These are phyloP conservation scores for Penicillium coprophilum DNA, from an alignment of 495 filamentous ascomycete genomes.

Conservation along the genomic window DNA sequence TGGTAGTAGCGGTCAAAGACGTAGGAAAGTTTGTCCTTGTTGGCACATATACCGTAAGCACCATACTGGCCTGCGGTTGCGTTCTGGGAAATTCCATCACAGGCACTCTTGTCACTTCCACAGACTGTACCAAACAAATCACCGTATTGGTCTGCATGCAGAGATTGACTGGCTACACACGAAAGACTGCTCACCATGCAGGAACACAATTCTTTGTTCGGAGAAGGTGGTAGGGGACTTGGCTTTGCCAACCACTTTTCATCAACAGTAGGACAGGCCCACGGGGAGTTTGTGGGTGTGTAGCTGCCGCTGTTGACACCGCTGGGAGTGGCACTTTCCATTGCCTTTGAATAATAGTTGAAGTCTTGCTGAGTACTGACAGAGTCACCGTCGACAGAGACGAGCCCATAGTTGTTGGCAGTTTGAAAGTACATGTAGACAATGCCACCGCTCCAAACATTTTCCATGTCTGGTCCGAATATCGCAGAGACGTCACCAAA, in stretches of 20 bases:
- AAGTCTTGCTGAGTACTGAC: constrained; percentile 68
- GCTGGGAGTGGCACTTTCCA: constrained; percentile 64
- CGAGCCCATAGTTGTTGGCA: constrained; percentile 82
- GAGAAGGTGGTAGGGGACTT: constrained; percentile 71
- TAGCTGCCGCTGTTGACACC: constrained; percentile 62
- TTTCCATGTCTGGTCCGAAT: constrained; percentile 77
- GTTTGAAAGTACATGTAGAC: constrained; percentile 97
- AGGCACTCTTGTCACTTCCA: constrained; percentile 51
- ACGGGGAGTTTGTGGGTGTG: constrained; percentile 68
- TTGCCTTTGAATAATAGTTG: constrained; percentile 63
- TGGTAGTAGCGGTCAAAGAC: constrained; percentile 80
- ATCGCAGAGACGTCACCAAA: constrained; percentile 82
- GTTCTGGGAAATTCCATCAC: constrained; percentile 71
- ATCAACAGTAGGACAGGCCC: constrained; percentile 65
- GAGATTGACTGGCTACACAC: constrained; percentile 58
- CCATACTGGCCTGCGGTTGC: constrained; percentile 73
- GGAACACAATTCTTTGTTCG: constrained; percentile 70
- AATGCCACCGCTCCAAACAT: constrained; percentile 86
- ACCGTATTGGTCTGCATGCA: constrained; percentile 54
- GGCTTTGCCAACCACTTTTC: constrained; percentile 65
- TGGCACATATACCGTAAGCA: constrained; percentile 79
- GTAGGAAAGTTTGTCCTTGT: constrained; percentile 73
- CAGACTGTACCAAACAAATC: constrained; percentile 76
- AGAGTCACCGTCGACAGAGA: constrained; percentile 53
- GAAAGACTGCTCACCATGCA: constrained; percentile 74